Base-by-base conservation (phyloP, 2,329 filamentous ascomycete genomes). In the Clarireedia homoeocarpa region DNA sequence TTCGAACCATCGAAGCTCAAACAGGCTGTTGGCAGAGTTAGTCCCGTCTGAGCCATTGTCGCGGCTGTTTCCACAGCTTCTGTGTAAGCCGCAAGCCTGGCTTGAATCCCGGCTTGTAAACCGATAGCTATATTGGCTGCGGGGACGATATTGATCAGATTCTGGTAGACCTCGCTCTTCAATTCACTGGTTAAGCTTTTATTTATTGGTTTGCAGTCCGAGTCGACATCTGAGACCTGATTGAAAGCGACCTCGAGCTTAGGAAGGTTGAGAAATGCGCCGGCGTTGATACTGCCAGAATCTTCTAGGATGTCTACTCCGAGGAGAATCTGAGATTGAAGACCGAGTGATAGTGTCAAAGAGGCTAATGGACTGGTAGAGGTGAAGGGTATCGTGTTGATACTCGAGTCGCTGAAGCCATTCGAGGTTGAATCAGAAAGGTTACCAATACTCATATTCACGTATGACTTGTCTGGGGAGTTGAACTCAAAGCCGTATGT, bases 141-240 rank as follows among this genome's bases (percentile, higher is more conserved):
- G 2, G 55, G 50, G 2, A 57, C 50, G 6, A 57, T 48, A 6
- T 57, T 39, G n/a, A 20, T 48, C 6, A 57, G 55, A 15, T 27
- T 44, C 5, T 44, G 23, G 26, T 44, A 57, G 20, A 44, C 17
- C 14, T 51, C 9, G 17, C 5, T 7, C 6, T 38, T 9, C 7
- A 23, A 27, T 6, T 26, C 4, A 14, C 15, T 15, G 9, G 14
- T 38, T 6, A 15, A 39, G 17, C 17, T n/a, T 9, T 17, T 7
- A 38, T 42, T 27, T 1, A 26, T n/a, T n/a, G 48, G 24, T 20
- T 52, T 30, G 24, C 55, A 57, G 2, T 53, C 20, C n/a, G 27
- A 6, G 23, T 57, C 49, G 5, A 45, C 50, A 1, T 30, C 46
- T 10, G 36, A 48, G 20, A 53, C 10, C 10, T 53, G 12, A 4